Percentiles rank a stretch among this genome's conserved stretches.
Conservation (phyloP, 805 yeast genomes). For the Wickerhamiella australiensis region DNA sequence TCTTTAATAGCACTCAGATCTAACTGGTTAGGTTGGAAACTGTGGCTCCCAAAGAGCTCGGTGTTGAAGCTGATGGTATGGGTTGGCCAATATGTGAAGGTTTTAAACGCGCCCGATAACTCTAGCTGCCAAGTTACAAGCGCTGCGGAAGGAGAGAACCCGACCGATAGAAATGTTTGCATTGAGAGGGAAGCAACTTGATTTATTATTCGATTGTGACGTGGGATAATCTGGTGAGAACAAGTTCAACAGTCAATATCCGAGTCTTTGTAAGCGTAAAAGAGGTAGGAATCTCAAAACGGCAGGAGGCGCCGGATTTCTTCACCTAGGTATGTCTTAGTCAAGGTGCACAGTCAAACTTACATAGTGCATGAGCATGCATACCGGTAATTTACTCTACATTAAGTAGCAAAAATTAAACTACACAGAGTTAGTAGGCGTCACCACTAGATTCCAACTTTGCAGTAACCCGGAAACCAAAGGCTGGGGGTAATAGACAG, state of each 20-base stretch:
- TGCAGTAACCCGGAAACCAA: too few species aligned
- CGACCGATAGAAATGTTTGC: conserved; percentile 19
- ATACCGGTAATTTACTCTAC: background rate
- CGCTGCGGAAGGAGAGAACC: conserved; percentile 24
- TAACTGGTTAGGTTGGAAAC: conserved; percentile 17
- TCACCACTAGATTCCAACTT: background rate
- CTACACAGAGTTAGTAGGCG: background rate
- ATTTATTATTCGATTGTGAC: background rate
- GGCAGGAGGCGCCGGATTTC: background rate
- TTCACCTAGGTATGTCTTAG: conserved; percentile 3
- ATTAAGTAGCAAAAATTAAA: background rate
- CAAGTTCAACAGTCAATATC: background rate
- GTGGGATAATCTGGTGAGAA: background rate
- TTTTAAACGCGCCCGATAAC: conserved; percentile 15
- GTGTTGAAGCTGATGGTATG: conserved; percentile 16
- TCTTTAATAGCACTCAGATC: conserved; percentile 14
- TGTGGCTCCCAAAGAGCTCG: conserved; percentile 17
- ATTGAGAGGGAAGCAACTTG: conserved; percentile 2
- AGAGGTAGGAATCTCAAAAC: background rate
- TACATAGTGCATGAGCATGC: background rate
- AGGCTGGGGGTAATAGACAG: too few species aligned
- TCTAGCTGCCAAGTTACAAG: conserved; percentile 22
- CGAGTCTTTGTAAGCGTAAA: conserved; percentile 5
- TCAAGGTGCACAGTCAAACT: conserved; percentile 2
- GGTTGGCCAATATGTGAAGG: conserved; percentile 24